Evolutionary conservation across 2,329 filamentous ascomycete species (phyloP).

Genomic region (Colletotrichum tamarilloi): DNA sequence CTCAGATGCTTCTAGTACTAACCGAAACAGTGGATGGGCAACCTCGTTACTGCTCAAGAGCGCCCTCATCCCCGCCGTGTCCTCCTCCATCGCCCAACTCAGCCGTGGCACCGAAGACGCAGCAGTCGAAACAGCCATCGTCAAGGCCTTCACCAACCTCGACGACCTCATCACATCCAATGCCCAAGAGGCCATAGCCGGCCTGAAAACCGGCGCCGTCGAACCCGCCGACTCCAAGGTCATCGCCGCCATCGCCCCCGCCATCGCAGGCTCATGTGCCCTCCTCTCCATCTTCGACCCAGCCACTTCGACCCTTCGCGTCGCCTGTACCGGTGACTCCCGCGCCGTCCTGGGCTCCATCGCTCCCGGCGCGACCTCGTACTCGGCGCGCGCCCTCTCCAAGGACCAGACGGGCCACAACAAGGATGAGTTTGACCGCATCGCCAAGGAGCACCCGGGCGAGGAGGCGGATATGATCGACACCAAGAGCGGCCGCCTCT

Average conservation of each 20-base stretch:
- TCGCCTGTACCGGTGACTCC: slow-evolving; percentile 76
- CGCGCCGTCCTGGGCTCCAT: slow-evolving; percentile 70
- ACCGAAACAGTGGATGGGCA: slow-evolving; percentile 48
- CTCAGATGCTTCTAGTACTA: background rate
- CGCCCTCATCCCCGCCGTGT: slow-evolving; percentile 55
- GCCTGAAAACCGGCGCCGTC: slow-evolving; percentile 40
- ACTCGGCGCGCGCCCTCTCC: slow-evolving; percentile 66
- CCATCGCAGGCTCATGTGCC: slow-evolving; percentile 69
- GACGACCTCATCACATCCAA: slow-evolving; percentile 65
- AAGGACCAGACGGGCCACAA: slow-evolving; percentile 76
- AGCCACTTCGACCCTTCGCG: slow-evolving; percentile 61
- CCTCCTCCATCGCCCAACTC: slow-evolving; percentile 46
- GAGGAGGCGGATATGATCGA: slow-evolving; percentile 64
- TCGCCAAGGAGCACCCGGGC: slow-evolving; percentile 69
- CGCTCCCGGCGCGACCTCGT: slow-evolving; percentile 51
- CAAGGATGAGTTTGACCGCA: slow-evolving; percentile 63
- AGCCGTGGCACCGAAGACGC: slow-evolving; percentile 51
- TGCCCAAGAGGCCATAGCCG: slow-evolving; percentile 46
- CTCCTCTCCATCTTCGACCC: slow-evolving; percentile 72
- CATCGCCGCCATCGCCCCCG: slow-evolving; percentile 45
- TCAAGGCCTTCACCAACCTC: slow-evolving; percentile 65
- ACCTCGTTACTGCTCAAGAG: slow-evolving; percentile 54
- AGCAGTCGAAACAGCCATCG: slow-evolving; percentile 65
- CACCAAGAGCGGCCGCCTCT: slow-evolving; percentile 64
- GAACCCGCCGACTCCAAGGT: slow-evolving; percentile 24